Base-by-base conservation (phyloP, 2,329 filamentous ascomycete species). In the Fusarium nurragi region DNA sequence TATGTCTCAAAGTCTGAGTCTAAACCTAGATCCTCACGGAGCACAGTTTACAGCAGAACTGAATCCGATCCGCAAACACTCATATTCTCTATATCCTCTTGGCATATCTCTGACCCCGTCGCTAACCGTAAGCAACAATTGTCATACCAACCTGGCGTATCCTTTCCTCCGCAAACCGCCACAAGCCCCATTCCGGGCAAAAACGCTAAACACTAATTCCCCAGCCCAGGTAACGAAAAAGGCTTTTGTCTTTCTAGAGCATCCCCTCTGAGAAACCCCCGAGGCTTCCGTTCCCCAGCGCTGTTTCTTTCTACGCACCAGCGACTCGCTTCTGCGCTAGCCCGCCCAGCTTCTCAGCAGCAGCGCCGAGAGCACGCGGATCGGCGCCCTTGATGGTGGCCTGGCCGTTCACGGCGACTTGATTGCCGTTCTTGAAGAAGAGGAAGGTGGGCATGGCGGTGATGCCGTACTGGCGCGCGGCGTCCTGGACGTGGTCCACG, bases 371-470 rank as follows among this genome's bases (percentile, higher is more conserved):
- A 9, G 59, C 60, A 12, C 55, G 38, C 1, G 71, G 73, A 30
- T 79, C 73, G 2, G 77, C 77, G 12, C 77, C 77, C 54, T 71
- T 73, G 60, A 79, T 74, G 54, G 69, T 63, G 10, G 69, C 64
- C 69, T 75, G 37, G 73, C 72, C 19, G 75, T 72, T 51, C 73
- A 73, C 34, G 67, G 72, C 62, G 37, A 71, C 67, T 22, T 74
- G 69, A 36, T 74, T 64, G 25, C 66, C 69, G 67, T 90, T 80
- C 85, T 94, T 93, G 88, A 94, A 97, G 76, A 97, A 81, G 55
- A 92, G 72, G 79, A 98, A 97, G 12, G 93, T 97, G 46, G 94
- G 94, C 94, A 98, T 97, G 77, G 94, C 93, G 73, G 90, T 88
- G 77, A 98, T 86, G 68, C 86, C 86, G 70, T 95, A 89, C 72